These are phyloP conservation scores for Populus pruinosa DNA, from an alignment of 345 rosid species.

Conservation along the genomic window DNA sequence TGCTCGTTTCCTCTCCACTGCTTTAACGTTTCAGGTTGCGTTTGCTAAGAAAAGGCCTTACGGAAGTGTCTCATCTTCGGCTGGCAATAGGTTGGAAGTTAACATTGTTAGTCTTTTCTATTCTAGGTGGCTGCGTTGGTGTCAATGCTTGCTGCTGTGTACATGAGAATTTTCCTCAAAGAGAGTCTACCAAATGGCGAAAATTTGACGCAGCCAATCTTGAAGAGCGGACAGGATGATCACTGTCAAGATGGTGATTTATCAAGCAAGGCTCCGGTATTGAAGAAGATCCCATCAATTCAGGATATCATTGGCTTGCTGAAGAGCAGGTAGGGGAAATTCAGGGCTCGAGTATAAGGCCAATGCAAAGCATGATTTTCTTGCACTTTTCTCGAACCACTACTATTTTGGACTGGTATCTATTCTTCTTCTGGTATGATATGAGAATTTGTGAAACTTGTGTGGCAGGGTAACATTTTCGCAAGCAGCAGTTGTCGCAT, in stretches of 20 bases:
- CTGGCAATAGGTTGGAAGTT: background rate
- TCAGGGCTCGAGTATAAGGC: background rate
- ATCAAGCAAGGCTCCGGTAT: background rate
- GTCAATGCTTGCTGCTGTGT: conserved; percentile 51
- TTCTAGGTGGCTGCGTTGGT: conserved; percentile 55
- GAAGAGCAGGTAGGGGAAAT: conserved; percentile 47
- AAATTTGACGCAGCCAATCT: conserved; percentile 43
- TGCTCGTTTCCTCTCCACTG: conserved; percentile 66
- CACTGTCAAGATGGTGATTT: conserved; percentile 19
- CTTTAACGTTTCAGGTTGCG: conserved; percentile 58
- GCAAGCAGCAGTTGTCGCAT: conserved; percentile 69
- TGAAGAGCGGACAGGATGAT: conserved; percentile 26
- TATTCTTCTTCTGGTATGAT: background rate
- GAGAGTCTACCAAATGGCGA: conserved; percentile 36
- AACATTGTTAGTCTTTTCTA: background rate
- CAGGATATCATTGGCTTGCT: conserved; percentile 48
- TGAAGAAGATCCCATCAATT: conserved; percentile 56
- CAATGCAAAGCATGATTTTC: background rate
- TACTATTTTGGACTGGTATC: background rate
- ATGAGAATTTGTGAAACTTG: background rate
- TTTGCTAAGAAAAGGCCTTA: background rate
- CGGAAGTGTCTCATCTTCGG: background rate
- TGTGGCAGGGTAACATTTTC: conserved; percentile 57
- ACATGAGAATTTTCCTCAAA: conserved; percentile 79
- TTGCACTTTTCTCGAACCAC: background rate